A percentile compares a stretch with the other conserved stretches of the same genome.
These are phyloP conservation scores for Sporothrix dimorphospora DNA, from an alignment of 2,329 filamentous ascomycete species.

Conservation along the genomic window DNA sequence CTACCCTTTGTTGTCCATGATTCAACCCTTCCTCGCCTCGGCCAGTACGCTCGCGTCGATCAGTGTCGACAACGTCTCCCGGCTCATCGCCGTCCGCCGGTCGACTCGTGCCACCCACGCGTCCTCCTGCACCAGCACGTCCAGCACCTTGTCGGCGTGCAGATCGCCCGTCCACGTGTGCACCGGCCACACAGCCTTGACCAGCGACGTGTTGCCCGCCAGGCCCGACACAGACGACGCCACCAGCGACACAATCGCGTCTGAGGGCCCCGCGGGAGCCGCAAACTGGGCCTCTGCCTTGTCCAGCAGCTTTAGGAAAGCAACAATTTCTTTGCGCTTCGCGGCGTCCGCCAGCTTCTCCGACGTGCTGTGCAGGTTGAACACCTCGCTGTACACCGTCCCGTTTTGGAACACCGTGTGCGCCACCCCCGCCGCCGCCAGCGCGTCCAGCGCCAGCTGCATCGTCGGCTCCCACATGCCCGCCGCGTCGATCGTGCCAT, in stretches of 20 bases:
- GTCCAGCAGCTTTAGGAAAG: slow-evolving; percentile 39
- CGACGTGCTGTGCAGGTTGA: slow-evolving; percentile 41
- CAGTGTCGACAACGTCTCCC: slow-evolving; percentile 14
- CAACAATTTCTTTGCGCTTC: slow-evolving; percentile 40
- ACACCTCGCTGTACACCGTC: slow-evolving; percentile 42
- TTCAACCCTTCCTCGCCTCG: slow-evolving; percentile 38
- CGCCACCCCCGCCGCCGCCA: slow-evolving; percentile 34
- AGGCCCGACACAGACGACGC: slow-evolving; percentile 37
- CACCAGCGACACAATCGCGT: slow-evolving; percentile 37
- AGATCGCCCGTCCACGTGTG: slow-evolving; percentile 38
- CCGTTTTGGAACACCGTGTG: slow-evolving; percentile 40
- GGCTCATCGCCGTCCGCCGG: slow-evolving; percentile 17
- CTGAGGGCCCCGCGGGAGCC: slow-evolving; percentile 31
- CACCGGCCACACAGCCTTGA: slow-evolving; percentile 38
- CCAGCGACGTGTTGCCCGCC: slow-evolving; percentile 30
- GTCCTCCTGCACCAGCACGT: slow-evolving; percentile 22
- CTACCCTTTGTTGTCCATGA: slow-evolving; percentile 37
- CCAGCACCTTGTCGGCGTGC: slow-evolving; percentile 21
- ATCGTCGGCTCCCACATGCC: slow-evolving; percentile 44
- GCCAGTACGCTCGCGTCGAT: slow-evolving; percentile 24
- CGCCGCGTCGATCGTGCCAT: slow-evolving; percentile 39
- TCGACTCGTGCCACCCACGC: slow-evolving; percentile 25
- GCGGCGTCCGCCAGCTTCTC: slow-evolving; percentile 40
- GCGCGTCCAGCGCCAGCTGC: slow-evolving; percentile 38
- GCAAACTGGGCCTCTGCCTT: slow-evolving; percentile 39